Conservation (phyloP, 192 early-diverging fungal species). For the Coemansia sp. region DNA sequence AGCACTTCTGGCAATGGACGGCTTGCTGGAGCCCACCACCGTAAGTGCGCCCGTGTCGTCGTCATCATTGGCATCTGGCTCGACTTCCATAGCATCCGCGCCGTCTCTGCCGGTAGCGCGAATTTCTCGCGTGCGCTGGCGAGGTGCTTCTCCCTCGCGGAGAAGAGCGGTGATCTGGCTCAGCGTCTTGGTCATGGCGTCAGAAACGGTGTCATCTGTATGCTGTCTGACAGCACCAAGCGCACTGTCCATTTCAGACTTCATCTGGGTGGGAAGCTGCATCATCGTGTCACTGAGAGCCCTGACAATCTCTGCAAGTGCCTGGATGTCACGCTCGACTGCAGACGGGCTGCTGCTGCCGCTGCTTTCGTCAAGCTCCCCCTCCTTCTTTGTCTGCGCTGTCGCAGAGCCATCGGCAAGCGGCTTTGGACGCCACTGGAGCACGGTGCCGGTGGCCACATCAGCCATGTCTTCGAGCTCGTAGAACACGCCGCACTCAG, state of each 20-base stretch:
- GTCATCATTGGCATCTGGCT: no score
- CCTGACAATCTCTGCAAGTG: conserved; percentile 18
- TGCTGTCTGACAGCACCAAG: conserved; percentile 12
- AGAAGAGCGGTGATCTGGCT: neutral
- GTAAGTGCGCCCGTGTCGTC: neutral
- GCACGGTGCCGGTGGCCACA: conserved; percentile 59
- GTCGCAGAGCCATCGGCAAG: neutral
- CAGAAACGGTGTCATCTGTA: neutral
- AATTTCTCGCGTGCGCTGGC: neutral
- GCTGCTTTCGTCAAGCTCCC: neutral
- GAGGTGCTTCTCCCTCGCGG: neutral
- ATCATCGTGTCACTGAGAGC: conserved; percentile 51
- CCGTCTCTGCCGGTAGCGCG: neutral
- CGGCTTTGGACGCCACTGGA: conserved; percentile 34
- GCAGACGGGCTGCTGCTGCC: neutral
- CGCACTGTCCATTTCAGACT: conserved; percentile 34
- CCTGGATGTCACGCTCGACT: neutral
- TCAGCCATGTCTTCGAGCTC: conserved; percentile 67
- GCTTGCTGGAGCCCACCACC: neutral
- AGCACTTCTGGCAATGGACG: conserved; percentile 25
- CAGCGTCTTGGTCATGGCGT: neutral
- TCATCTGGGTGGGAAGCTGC: conserved; percentile 58
- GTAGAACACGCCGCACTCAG: conserved; percentile 57
- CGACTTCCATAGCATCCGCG: neutral
- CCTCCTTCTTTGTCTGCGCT: conserved; percentile 6